phyloP scores from a whole-genome alignment of 2,329 filamentous ascomycete genomes.

The Ambrosiella xylebori region DNA sequence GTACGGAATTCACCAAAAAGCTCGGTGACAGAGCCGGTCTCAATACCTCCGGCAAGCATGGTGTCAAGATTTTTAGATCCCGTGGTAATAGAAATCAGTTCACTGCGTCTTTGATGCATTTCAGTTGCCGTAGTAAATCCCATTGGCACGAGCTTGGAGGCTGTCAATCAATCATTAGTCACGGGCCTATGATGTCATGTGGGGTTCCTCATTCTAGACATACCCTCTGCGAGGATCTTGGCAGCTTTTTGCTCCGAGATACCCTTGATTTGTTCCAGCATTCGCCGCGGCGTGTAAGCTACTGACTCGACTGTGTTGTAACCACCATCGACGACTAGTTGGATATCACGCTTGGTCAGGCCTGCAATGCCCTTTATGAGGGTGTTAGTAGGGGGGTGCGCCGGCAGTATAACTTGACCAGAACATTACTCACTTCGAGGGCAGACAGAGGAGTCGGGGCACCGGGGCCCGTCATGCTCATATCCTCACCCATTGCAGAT shows the following conservation, averaged over 20 bases:
- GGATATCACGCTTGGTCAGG: slow-evolving; percentile 87
- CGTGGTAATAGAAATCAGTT: slow-evolving; percentile 94
- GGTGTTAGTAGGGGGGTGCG: neutral
- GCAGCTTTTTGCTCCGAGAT: slow-evolving; percentile 93
- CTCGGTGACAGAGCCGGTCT: slow-evolving; percentile 95
- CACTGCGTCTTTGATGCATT: slow-evolving; percentile 93
- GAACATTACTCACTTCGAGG: slow-evolving; percentile 50
- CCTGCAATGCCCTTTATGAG: slow-evolving; percentile 57
- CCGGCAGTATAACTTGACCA: neutral
- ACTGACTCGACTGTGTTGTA: slow-evolving; percentile 93
- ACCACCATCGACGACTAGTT: slow-evolving; percentile 77
- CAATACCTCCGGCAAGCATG: slow-evolving; percentile 79
- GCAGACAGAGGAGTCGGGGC: slow-evolving; percentile 80
- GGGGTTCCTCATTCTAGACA: slow-evolving; percentile 12
- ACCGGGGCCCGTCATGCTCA: slow-evolving; percentile 61
- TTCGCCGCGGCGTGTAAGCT: slow-evolving; percentile 71
- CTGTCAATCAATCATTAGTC: slow-evolving; percentile 41
- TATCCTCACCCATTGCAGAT: slow-evolving; percentile 48
- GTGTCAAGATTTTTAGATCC: slow-evolving; percentile 97
- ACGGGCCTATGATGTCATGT: neutral
- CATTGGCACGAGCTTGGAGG: slow-evolving; percentile 93
- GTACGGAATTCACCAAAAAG: slow-evolving; percentile 97
- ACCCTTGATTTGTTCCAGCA: slow-evolving; percentile 88
- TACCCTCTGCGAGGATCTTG: slow-evolving; percentile 81
- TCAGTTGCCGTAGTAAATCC: slow-evolving; percentile 97